These are phyloP conservation scores for Phytophthora agathidicida DNA, from an alignment of 352 stramenopile genomes.

Conservation along the genomic window DNA sequence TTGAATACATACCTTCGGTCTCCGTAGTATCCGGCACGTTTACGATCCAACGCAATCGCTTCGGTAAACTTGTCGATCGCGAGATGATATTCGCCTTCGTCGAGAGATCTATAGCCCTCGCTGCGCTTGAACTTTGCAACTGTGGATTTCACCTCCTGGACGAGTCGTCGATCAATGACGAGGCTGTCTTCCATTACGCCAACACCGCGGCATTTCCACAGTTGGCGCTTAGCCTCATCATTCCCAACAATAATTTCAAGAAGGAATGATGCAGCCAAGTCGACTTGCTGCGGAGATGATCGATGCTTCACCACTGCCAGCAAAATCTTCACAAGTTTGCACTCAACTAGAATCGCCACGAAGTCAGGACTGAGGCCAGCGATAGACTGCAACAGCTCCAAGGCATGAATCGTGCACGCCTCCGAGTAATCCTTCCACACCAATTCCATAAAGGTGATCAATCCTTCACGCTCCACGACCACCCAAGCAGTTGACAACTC, in stretches of 20 bases:
- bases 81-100: constrained; percentile 84
- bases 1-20: constrained; percentile 76
- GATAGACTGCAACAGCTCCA: constrained; percentile 52
- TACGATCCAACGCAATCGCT: constrained; percentile 89
- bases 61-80: constrained; percentile 94
- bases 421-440: constrained; percentile 49
- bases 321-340: constrained; percentile 52
- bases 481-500: constrained; percentile 34
- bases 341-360: constrained; percentile 46
- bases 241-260: constrained; percentile 50
- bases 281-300: constrained; percentile 47
- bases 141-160: constrained; percentile 69
- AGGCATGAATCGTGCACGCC: constrained; percentile 36
- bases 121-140: constrained; percentile 70
- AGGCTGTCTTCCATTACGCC: constrained; percentile 45
- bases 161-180: constrained; percentile 50
- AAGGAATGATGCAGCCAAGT: constrained; percentile 56
- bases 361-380: constrained; percentile 42
- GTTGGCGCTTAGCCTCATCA: constrained; percentile 46
- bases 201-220: constrained; percentile 51
- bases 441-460: constrained; percentile 48
- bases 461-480: constrained; percentile 47
- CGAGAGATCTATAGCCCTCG: constrained; percentile 93
- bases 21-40: constrained; percentile 91
- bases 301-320: constrained; percentile 50